Conservation (phyloP, 2,329 filamentous ascomycete species). For the Scortechinia acanthostroma region DNA sequence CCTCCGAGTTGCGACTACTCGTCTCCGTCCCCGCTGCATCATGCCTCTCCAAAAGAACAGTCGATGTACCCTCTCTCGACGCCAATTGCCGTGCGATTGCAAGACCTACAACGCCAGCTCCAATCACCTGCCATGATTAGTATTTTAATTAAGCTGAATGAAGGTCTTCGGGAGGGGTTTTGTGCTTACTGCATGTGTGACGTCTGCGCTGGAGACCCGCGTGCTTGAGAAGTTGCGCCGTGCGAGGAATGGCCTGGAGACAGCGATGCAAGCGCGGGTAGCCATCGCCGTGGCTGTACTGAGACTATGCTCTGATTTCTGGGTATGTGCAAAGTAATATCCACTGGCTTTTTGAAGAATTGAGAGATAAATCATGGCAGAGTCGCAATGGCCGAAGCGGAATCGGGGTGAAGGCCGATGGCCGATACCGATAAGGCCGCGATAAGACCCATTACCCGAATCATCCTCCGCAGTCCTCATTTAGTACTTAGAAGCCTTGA, state of each 20-base stretch:
- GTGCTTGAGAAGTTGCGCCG: not conserved
- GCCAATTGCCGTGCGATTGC: constrained; percentile 57
- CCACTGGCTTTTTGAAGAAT: too few relatives aligned
- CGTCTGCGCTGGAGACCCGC: not conserved
- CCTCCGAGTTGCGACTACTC: constrained; percentile 60
- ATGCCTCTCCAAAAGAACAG: constrained; percentile 57
- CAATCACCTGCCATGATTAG: constrained; percentile 50
- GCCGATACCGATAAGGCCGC: too few relatives aligned
- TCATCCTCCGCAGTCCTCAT: too few relatives aligned
- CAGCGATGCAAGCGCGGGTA: not conserved
- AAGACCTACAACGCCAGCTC: constrained; percentile 57
- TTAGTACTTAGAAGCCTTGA: too few relatives aligned
- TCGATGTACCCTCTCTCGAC: constrained; percentile 42
- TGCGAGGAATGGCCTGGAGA: not conserved
- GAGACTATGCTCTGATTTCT: too few relatives aligned
- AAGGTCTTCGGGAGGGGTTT: too few relatives aligned
- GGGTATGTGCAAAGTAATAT: not conserved
- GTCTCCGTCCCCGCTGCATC: constrained; percentile 56
- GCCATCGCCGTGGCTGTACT: too few relatives aligned
- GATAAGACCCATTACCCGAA: too few relatives aligned
- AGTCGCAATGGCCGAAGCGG: too few relatives aligned
- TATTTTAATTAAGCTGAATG: too few relatives aligned
- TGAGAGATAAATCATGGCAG: too few relatives aligned
- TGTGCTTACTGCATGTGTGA: constrained; percentile 1
- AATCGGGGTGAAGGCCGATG: too few relatives aligned